Evolutionary conservation across 257 asterid genomes (phyloP).

Genomic region (Perilla frutescens): DNA sequence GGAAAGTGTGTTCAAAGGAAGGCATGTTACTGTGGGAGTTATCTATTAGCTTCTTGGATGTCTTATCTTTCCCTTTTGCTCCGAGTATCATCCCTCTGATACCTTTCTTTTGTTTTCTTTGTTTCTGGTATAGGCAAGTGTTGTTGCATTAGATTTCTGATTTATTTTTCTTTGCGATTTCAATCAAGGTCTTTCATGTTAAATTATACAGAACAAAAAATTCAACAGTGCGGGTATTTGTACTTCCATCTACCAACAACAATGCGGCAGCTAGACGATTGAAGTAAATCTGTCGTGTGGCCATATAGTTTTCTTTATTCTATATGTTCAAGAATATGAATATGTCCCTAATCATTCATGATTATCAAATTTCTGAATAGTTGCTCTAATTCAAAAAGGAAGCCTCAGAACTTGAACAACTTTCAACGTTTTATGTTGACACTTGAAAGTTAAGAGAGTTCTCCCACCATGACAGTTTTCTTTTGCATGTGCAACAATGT

Average conservation of each 20-base stretch:
- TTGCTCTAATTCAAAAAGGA: constrained; percentile 1
- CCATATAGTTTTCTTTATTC: too few species aligned
- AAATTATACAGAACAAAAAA: constrained; percentile 81
- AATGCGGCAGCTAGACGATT: constrained; percentile 10
- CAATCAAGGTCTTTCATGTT: constrained; percentile 52
- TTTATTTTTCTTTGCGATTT: constrained; percentile 31
- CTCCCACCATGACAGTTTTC: not conserved
- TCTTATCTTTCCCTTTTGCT: constrained; percentile 20
- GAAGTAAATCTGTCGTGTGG: not conserved
- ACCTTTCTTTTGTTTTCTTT: constrained; percentile 16
- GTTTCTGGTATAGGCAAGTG: constrained; percentile 2
- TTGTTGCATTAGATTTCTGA: constrained; percentile 30
- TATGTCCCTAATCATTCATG: constrained; percentile 4
- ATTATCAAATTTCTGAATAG: constrained; percentile 12
- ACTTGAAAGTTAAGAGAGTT: not conserved
- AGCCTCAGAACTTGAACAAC: constrained; percentile 11
- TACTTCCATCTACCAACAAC: constrained; percentile 33
- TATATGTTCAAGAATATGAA: too few species aligned
- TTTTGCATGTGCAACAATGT: not conserved
- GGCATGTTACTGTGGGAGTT: not conserved
- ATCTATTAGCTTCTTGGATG: constrained; percentile 14
- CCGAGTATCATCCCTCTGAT: constrained; percentile 15
- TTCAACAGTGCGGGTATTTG: constrained; percentile 76
- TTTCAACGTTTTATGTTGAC: too few species aligned
- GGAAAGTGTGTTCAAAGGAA: constrained; percentile 16